Evolutionary conservation across 2,329 filamentous ascomycete genomes (phyloP).

Genomic region (Pseudogymnoascus sp.): DNA sequence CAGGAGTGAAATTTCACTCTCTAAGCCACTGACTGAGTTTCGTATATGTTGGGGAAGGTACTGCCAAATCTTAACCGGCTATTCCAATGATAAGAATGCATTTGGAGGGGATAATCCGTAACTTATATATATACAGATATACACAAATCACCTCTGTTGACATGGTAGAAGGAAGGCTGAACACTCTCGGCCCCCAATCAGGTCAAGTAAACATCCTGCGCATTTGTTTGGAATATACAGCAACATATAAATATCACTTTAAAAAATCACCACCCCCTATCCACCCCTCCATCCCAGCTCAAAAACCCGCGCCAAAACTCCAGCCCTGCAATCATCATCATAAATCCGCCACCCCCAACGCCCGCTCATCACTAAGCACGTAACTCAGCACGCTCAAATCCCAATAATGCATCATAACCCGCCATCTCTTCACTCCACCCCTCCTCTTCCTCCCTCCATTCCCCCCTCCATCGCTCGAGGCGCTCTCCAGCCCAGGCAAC

Average conservation of each 20-base stretch:
- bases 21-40: too few relatives aligned
- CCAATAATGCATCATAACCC: conserved; percentile 63
- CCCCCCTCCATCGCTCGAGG: conserved; percentile 14
- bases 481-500: conserved; percentile 19
- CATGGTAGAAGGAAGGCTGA: not conserved
- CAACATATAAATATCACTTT: not conserved
- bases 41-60: too few relatives aligned
- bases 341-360: not conserved
- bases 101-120: not conserved
- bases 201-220: not conserved
- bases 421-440: conserved; percentile 43
- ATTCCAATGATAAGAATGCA: too few relatives aligned
- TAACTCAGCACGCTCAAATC: conserved; percentile 65
- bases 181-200: too few relatives aligned
- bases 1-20: too few relatives aligned
- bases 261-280: too few relatives aligned
- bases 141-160: not conserved
- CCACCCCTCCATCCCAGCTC: not conserved
- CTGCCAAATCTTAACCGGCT: too few relatives aligned
- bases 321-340: not conserved
- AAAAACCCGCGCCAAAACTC: not conserved
- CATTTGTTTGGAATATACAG: not conserved
- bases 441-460: conserved; percentile 14
- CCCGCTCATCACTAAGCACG: conserved; percentile 40
- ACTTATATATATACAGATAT: not conserved